phyloP scores from a whole-genome alignment of 805 yeast species.

The Naumovozyma baii region DNA sequence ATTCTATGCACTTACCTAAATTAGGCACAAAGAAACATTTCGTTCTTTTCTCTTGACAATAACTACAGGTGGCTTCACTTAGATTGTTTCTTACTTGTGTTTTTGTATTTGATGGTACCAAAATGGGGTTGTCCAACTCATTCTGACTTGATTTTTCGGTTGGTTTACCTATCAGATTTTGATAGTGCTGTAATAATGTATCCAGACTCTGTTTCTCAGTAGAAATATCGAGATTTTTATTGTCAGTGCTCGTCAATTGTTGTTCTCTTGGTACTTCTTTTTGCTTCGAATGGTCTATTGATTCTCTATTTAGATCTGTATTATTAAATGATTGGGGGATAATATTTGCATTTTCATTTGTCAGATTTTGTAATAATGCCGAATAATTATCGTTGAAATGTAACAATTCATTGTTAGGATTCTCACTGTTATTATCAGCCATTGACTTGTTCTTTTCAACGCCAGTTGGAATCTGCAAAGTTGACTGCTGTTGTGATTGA shows the following conservation, averaged over 20 bases:
- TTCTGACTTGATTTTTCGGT: conserved; percentile 1
- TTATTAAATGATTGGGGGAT: conserved; percentile 1
- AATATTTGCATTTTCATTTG: conserved; percentile 9
- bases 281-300: conserved; percentile 1
- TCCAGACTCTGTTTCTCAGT: conserved; percentile 10
- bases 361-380: conserved; percentile 18
- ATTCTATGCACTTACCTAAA: conserved; percentile 57
- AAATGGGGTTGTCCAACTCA: too few relatives aligned
- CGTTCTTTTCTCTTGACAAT: conserved; percentile 70
- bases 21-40: conserved; percentile 66
- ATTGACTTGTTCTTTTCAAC: too few relatives aligned
- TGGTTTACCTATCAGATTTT: conserved; percentile 17
- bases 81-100: background rate
- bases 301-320: background rate
- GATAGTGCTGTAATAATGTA: conserved; percentile 23
- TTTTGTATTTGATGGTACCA: background rate
- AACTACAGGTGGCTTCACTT: conserved; percentile 55
- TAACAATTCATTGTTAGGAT: conserved; percentile 15
- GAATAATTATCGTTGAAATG: conserved; percentile 22
- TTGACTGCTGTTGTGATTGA: too few relatives aligned
- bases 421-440: too few relatives aligned
- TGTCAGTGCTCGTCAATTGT: conserved; percentile 7
- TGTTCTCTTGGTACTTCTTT: background rate
- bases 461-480: too few relatives aligned
- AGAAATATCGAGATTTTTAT: conserved; percentile 9